phyloP scores from a whole-genome alignment of 495 filamentous ascomycete genomes.

The Pyrenopolyporus hunteri region DNA sequence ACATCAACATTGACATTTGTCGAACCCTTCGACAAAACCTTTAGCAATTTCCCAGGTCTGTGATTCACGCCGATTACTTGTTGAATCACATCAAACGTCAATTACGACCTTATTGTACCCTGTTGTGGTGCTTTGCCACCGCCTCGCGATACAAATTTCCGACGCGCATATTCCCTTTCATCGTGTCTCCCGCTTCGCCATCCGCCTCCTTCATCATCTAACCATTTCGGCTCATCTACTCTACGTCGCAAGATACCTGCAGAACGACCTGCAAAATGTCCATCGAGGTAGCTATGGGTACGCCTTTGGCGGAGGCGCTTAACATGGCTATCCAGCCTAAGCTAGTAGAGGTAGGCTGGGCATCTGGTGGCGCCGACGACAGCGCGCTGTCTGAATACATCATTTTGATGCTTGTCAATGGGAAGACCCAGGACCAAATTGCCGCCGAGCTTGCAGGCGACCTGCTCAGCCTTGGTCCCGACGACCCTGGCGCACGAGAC shows the following conservation, averaged over 20 bases:
- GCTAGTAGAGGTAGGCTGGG: slow-evolving; percentile 94
- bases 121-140: slow-evolving; percentile 28
- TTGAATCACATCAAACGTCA: neutral
- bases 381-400: slow-evolving; percentile 93
- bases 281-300: slow-evolving; percentile 71
- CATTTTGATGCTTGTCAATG: slow-evolving; percentile 93
- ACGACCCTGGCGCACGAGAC: slow-evolving; percentile 79
- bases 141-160: slow-evolving; percentile 8
- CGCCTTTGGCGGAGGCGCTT: slow-evolving; percentile 82
- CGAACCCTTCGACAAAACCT: neutral
- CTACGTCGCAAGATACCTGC: too few relatives aligned
- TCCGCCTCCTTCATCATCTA: slow-evolving; percentile 12
- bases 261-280: too few relatives aligned
- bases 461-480: slow-evolving; percentile 79
- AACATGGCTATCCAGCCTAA: slow-evolving; percentile 85
- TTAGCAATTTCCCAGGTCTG: neutral
- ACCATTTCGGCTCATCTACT: neutral
- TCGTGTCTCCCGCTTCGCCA: neutral
- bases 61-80: neutral
- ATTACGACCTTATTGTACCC: neutral
- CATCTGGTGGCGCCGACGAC: slow-evolving; percentile 76
- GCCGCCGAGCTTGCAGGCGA: slow-evolving; percentile 88
- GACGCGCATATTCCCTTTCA: slow-evolving; percentile 20
- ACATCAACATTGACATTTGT: slow-evolving; percentile 12
- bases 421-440: slow-evolving; percentile 88